phyloP scores from a whole-genome alignment of 2,329 filamentous ascomycete species.

The Fusarium sp. region DNA sequence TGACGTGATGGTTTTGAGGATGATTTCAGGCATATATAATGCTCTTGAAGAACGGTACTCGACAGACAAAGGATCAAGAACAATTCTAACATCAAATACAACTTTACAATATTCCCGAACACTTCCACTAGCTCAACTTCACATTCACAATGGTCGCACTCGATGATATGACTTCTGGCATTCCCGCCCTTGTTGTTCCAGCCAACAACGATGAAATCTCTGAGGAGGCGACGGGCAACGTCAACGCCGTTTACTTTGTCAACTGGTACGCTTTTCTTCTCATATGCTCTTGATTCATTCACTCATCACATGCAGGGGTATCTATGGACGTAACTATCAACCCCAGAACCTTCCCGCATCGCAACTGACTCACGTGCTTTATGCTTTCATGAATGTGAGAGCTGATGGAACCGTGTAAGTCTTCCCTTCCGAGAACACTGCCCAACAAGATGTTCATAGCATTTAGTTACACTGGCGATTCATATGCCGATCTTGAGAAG shows the following conservation, averaged over 20 bases:
- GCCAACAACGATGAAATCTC: neutral
- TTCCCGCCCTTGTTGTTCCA: constrained; percentile 18
- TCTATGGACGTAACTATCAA: constrained; percentile 79
- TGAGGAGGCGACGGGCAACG: neutral
- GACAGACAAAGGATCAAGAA: too few species aligned
- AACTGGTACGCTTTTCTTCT: constrained; percentile 21
- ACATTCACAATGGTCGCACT: constrained; percentile 16
- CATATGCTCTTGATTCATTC: accelerated
- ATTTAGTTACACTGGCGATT: constrained; percentile 11
- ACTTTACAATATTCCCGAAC: neutral
- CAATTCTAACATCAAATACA: neutral
- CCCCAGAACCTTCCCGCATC: constrained; percentile 76
- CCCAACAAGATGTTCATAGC: too few species aligned
- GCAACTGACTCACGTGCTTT: constrained; percentile 80
- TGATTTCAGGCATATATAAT: neutral
- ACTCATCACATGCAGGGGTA: constrained; percentile 61
- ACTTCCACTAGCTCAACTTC: neutral
- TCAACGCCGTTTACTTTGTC: constrained; percentile 32
- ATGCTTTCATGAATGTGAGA: constrained; percentile 81
- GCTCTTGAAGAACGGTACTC: neutral
- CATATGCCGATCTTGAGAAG: constrained; percentile 36
- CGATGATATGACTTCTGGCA: constrained; percentile 16
- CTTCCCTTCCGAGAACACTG: too few species aligned
- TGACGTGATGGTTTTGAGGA: accelerated
- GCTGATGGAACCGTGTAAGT: constrained; percentile 75